Evolutionary conservation across 331 rosid species (phyloP), one percentile per base, ranked within the genome.

Genomic region (Malus hybrid): DNA sequence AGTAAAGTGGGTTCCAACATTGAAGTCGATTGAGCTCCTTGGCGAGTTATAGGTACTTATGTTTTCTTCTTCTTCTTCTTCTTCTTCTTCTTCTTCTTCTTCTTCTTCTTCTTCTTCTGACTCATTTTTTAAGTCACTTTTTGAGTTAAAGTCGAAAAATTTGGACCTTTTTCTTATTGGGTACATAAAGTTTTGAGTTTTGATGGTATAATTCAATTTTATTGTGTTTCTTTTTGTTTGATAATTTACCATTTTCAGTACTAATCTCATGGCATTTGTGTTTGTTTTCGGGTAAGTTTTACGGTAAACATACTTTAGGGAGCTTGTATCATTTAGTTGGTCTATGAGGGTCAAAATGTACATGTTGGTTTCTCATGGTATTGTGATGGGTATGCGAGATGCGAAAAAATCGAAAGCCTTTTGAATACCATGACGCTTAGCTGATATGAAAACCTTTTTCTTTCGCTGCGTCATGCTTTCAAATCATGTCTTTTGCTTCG

Each of bases 21-120:
- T 50, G 90, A 90, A 86, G 92, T 93, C 8, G 98, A 93, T 16
- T 93, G 98, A 76, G 84, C 97, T 85, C 98, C 98, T 63, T 90
- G 97, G 92, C 89, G 82, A 55, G 92, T 90, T 6, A 33, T 90
- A 76, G 98, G 98, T 93, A 68, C 27, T 67, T 69, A 46, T 54
- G 27, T 65, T 33, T 28, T 31, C 11, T 31, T n/a, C 22, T 42
- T 19, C 39, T 33, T 33, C 5, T 19, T 29, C 31, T 6, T 22
- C 22, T 22, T 22, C 22, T 22, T 22, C 22, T 22, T 22, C 22
- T 22, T 22, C 22, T 22, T 22, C 22, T 22, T 22, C 33, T 32
- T 56, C 44, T 28, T 31, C 11, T 31, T n/a, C 22, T 42, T 19
- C 39, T 33, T 33, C 5, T 19, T 29, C 31, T 6, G 39, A 10